Evolutionary conservation across 352 stramenopile genomes (phyloP).

Genomic region (Globisporangium carolinianum): DNA sequence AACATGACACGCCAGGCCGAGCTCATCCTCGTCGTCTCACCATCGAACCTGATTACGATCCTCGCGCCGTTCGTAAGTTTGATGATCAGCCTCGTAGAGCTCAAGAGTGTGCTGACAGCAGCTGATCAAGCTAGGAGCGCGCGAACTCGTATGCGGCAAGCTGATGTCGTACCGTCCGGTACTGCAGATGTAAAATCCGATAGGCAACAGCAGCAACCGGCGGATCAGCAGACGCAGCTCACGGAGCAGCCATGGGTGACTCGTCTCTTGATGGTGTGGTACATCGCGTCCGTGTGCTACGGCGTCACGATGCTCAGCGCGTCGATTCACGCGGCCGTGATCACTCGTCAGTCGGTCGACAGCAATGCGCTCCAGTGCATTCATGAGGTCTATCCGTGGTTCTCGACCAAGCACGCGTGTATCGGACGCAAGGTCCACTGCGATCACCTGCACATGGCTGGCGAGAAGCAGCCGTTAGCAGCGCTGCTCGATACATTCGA

Average conservation of each 20-base stretch:
- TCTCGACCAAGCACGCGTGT: constrained; percentile 4
- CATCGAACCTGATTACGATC: neutral
- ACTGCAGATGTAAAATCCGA: too few species aligned
- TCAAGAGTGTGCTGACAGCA: neutral
- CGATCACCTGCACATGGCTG: neutral
- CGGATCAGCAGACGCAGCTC: too few species aligned
- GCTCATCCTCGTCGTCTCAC: neutral
- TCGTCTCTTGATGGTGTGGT: neutral
- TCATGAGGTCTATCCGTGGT: constrained; percentile 4
- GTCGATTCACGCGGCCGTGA: neutral
- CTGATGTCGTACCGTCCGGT: neutral
- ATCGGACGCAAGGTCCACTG: constrained; percentile 3
- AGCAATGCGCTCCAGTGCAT: neutral
- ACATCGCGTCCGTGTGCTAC: neutral
- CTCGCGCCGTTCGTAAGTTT: neutral
- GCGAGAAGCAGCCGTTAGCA: neutral
- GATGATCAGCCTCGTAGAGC: neutral
- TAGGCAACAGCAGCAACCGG: too few species aligned
- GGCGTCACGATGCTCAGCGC: neutral
- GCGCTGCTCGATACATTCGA: constrained; percentile 1
- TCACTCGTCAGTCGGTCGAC: neutral
- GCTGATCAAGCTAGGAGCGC: neutral
- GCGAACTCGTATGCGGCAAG: neutral
- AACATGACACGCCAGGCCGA: constrained; percentile 1
- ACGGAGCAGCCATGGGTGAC: neutral